These are phyloP conservation scores for Pycnococcus provasolii DNA, from an alignment of 139 green algal genomes.

Conservation along the genomic window DNA sequence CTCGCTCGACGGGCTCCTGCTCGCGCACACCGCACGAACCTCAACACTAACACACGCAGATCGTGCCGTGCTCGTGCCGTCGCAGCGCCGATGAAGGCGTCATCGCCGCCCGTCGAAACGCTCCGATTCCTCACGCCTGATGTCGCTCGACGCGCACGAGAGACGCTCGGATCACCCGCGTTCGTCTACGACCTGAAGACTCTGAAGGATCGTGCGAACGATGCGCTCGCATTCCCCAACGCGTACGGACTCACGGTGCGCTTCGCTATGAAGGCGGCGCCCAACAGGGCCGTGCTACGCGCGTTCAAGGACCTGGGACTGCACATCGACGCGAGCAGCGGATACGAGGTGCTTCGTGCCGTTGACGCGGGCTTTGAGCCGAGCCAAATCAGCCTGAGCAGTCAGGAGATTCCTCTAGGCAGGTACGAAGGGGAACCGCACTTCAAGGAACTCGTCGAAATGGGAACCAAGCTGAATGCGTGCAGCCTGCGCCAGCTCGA, in stretches of 20 bases:
- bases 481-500: constrained; percentile 28
- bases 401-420: constrained; percentile 22
- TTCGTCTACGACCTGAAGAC: constrained; percentile 28
- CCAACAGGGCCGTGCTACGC: constrained; percentile 28
- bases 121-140: constrained; percentile 23
- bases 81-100: not conserved
- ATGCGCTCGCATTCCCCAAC: constrained; percentile 26
- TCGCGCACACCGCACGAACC: no score
- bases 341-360: constrained; percentile 24
- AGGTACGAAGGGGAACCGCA: not conserved
- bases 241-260: constrained; percentile 30
- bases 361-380: constrained; percentile 19
- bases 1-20: no score
- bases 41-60: no score
- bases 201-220: constrained; percentile 14
- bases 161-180: constrained; percentile 12
- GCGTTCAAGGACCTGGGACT: constrained; percentile 22
- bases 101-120: constrained; percentile 2
- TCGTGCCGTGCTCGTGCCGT: no score
- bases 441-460: constrained; percentile 23
- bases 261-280: constrained; percentile 30
- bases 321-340: constrained; percentile 29
- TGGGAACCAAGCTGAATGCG: constrained; percentile 28
- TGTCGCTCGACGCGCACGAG: not conserved
- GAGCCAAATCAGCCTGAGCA: constrained; percentile 20